Evolutionary conservation across 345 rosid genomes (phyloP).

Genomic region (Citrus unshiu): DNA sequence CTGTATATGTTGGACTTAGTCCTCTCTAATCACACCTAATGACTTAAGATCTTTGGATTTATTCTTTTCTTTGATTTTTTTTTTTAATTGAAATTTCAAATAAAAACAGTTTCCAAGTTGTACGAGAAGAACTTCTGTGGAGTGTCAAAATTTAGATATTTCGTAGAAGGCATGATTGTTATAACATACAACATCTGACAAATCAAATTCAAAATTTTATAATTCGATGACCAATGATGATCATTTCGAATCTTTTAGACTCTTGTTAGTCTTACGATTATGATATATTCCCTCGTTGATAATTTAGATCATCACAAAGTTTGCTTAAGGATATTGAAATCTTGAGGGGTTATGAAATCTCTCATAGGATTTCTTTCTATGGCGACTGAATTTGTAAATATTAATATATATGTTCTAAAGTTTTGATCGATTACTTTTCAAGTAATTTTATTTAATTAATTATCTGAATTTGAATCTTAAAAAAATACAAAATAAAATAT

Average conservation of each 20-base stretch:
- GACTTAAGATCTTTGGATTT: neutral
- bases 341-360: neutral
- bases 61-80: neutral
- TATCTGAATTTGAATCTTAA: no score
- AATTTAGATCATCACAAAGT: neutral
- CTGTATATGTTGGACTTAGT: conserved; percentile 8
- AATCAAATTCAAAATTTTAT: neutral
- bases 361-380: neutral
- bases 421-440: no score
- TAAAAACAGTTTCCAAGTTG: neutral
- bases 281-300: neutral
- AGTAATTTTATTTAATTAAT: no score
- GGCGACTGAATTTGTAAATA: no score
- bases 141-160: neutral
- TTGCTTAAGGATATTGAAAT: neutral
- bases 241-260: neutral
- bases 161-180: neutral
- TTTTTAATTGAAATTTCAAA: neutral
- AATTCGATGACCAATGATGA: neutral
- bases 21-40: neutral
- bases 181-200: neutral
- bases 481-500: no score
- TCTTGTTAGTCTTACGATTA: neutral
- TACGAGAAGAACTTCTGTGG: neutral
- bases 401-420: no score